phyloP scores from a whole-genome alignment of 2,329 filamentous ascomycete genomes.

The Blastomyces parvus region DNA sequence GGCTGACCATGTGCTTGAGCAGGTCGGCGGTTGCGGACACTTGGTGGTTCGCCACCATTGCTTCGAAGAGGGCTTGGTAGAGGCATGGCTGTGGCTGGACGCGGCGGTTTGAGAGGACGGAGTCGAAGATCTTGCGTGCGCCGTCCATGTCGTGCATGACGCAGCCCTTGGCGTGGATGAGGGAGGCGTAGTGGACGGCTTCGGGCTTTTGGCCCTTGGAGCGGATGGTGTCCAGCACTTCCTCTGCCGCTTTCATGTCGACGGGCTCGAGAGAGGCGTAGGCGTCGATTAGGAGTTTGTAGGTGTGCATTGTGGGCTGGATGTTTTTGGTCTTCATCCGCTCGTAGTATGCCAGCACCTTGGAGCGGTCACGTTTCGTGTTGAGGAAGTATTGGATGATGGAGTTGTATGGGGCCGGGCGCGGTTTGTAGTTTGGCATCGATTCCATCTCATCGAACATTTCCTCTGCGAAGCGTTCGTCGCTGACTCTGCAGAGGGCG shows the following conservation, averaged over 20 bases:
- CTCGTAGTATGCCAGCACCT: conserved; percentile 90
- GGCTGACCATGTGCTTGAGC: conserved; percentile 63
- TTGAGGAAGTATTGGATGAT: conserved; percentile 99
- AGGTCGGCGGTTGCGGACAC: conserved; percentile 67
- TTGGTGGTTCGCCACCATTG: conserved; percentile 88
- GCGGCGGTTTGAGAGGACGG: conserved; percentile 57
- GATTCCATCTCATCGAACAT: conserved; percentile 99
- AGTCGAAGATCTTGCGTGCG: conserved; percentile 72
- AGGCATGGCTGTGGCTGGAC: conserved; percentile 72
- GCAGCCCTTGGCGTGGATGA: conserved; percentile 93
- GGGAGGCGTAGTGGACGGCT: conserved; percentile 86
- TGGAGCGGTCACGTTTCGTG: conserved; percentile 89
- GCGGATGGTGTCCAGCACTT: conserved; percentile 69
- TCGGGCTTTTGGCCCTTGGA: conserved; percentile 66
- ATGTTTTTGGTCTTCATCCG: conserved; percentile 85
- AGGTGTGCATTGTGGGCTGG: conserved; percentile 86
- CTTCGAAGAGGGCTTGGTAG: conserved; percentile 94
- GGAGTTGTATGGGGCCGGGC: conserved; percentile 95
- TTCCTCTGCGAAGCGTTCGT: conserved; percentile 95
- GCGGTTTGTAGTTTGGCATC: conserved; percentile 97
- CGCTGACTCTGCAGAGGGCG: conserved; percentile 89
- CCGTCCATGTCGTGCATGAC: conserved; percentile 84
- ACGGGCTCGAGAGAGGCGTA: conserved; percentile 89
- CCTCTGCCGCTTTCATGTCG: conserved; percentile 78
- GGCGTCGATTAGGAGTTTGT: conserved; percentile 93